Evolutionary conservation across 2,329 filamentous ascomycete species (phyloP).

Genomic region (Cryphonectria nitschkei): DNA sequence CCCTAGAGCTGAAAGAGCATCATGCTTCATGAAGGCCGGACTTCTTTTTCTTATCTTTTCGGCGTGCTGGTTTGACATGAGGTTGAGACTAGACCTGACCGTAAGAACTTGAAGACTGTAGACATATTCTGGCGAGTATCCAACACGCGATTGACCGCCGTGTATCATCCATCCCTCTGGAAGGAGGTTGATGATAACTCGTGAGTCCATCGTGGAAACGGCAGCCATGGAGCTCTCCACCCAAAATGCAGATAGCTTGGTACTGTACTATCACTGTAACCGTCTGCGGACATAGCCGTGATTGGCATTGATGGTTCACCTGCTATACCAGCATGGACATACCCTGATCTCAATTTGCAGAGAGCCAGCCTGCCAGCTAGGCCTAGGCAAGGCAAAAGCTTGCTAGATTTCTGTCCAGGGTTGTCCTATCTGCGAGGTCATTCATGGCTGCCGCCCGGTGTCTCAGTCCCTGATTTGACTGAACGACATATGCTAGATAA

Average conservation of each 20-base stretch:
- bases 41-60: conserved; percentile 5
- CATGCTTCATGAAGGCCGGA: background rate
- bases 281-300: background rate
- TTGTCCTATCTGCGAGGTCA: background rate
- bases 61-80: conserved; percentile 6
- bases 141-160: background rate
- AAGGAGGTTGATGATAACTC: background rate
- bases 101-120: background rate
- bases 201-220: background rate
- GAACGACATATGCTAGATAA: background rate
- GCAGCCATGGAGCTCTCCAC: background rate
- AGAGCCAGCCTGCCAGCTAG: background rate
- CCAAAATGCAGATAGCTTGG: background rate
- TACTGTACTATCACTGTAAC: background rate
- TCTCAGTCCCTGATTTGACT: background rate
- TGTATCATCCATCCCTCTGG: background rate
- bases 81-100: background rate
- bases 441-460: background rate
- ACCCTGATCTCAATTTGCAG: background rate
- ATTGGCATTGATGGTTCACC: background rate
- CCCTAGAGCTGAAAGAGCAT: background rate
- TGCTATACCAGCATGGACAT: background rate
- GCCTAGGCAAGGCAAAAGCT: background rate
- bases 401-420: background rate
- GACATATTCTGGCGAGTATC: background rate